Base-by-base conservation (phyloP, 2,329 filamentous ascomycete species). In the Trichoderma sp. region DNA sequence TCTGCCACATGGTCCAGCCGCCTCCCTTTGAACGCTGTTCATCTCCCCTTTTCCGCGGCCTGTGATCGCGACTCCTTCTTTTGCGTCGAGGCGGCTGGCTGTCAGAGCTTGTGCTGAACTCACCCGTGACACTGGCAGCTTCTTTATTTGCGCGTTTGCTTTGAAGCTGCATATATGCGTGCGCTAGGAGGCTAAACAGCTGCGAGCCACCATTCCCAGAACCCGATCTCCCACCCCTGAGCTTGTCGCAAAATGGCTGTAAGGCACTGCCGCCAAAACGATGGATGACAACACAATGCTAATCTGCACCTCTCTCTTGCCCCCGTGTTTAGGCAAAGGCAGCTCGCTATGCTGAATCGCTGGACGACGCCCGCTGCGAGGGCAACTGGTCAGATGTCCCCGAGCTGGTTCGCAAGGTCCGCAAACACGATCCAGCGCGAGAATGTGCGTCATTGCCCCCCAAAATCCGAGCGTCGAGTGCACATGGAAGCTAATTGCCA, bases 361-460 rank as follows among this genome's bases (percentile, higher is more conserved):
- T 99, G 76, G 93, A 98, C 79, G 87, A 90, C 74, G 94, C 93
- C 73, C 91, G 96, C 76, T 97, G 93, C 80, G 90, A 95, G 76
- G 94, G 91, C 64, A 90, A 90, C 79, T 99, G 96, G 96, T 85
- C 89, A 73, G 89, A 92, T 34, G 87, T 98, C 34, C 92, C 93
- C 30, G 95, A 98, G 82, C 86, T 97, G 72, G 90, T 96, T 75
- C 89, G 95, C 78, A 99, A 99, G 81, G 87, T 98, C 76, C 91
- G 91, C 76, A 98, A 99, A 81, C 95, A 99, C 86, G 92, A 94
- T 74, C 91, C 94, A 51, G 88, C 92, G 70, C 88, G 92, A 79
- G 87, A 88, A 81, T 97, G 95, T 97, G 90, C 75, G 88, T 77
- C 72, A 68, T 64, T 54, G 18, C 5, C 13, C 28, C 55, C 24